Evolutionary conservation across 192 early-diverging fungal species (phyloP), one percentile per base, ranked within the genome.

Genomic region (Chytriomyces sp.): DNA sequence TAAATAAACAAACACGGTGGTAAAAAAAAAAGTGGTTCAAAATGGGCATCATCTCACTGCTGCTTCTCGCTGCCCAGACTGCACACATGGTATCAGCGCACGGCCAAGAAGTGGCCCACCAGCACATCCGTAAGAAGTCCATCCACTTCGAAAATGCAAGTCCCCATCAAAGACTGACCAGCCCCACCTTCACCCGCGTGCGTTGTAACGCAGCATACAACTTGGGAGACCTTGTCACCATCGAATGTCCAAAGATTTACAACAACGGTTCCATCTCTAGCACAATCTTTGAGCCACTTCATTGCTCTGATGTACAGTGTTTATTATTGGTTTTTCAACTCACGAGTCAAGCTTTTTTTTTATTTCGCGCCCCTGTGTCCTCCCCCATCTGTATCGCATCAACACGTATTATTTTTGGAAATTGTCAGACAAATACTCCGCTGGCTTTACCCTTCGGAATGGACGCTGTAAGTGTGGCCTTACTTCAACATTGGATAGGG

Each of bases 191-290:
- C 28, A 35, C 28, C 28, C 28, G 28, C 28, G 28, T 35, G 28
- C n/a, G n/a, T n/a, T 13, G 5, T 28, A 9, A 67, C n/a, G 18
- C 49, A 72, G 70, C 78, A 67, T 79, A 62, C 66, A 53, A 28
- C 26, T 50, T 70, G 74, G 78, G 78, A 6, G 78, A 79, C 67
- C 23, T 79, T 18, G 78, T 79, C 20, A 13, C 48, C 9, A 79
- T 79, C 62, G 78, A 79, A 26, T 79, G 78, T 53, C 78, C 78
- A 10, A 44, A 10, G 9, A 67, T 79, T 18, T 46, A 47, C 24
- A 7, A 75, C 11, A 75, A 73, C 78, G 78, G 78, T 9, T 61
- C 45, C 3, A 45, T 76, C 45, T 79, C 78, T 0, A 8, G 6
- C 6, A 68, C 62, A 23, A 63, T 48, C 10, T 79, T 66, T 35